Base-by-base conservation (phyloP, 2,329 filamentous ascomycete species). In the Diaporthe ampelina region DNA sequence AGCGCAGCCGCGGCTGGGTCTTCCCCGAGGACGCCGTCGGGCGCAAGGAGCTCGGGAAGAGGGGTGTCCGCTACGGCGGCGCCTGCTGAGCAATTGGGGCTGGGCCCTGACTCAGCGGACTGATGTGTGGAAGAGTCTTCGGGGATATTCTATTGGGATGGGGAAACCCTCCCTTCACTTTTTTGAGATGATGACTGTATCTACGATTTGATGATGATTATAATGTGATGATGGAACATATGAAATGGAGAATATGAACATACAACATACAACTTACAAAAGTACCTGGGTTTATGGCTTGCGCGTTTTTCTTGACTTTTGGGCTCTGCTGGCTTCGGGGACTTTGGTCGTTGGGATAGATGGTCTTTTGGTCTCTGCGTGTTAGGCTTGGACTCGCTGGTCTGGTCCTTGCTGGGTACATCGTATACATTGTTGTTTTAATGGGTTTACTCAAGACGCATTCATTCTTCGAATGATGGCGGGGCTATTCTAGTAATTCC, bases 21-120 rank as follows among this genome's bases (percentile, higher is more conserved):
- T 89, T 91, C 84, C 94, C 94, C 1, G 93, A 95, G 79, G 94
- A 95, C 79, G 87, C 91, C 4, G 86, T 95, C 15, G 91, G 91
- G 11, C 87, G 93, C 79, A 92, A 94, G 84, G 93, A 95, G 85
- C 86, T 93, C 70, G 92, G 91, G 7, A 91, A 90, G 85, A 86
- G 91, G 73, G 91, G 91, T 21, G 90, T 93, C 50, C 84, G 87
- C 75, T 92, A 92, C 73, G 85, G 86, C 26, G 85, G 78, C 35
- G 72, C 74, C 45, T 76, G 74, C 74, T 76, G 48, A 74, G 50
- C 56, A 50, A 11, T 43, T n/a, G 37, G 67, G 69, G 69, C 40
- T 52, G 43, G 57, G 69, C 48, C 26, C 56, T 37, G 11, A 19
- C n/a, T 52, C 35, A n/a, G 43, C 45, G 19, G 9, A 70, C 24